A percentile compares a stretch with the other conserved stretches of the same genome.
Evolutionary conservation across 2,329 filamentous ascomycete genomes (phyloP).

Genomic region (Sporothrix mexicana): DNA sequence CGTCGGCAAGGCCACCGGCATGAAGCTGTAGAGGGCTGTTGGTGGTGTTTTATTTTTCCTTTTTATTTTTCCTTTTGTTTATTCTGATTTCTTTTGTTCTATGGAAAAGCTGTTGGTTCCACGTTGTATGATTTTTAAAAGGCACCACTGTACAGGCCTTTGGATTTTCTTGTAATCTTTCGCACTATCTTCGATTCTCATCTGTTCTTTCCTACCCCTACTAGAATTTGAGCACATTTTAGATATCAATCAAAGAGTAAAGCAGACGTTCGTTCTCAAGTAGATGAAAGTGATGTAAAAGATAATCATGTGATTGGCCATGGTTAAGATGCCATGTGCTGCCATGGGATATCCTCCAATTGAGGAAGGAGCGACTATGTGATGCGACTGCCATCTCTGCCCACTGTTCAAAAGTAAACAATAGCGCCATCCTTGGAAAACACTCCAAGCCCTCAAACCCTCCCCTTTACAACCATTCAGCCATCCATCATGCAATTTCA

Average conservation of each 20-base stretch:
- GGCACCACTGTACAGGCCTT: constrained; percentile 13
- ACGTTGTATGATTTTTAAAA: constrained; percentile 23
- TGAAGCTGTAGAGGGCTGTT: constrained; percentile 75
- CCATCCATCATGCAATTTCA: not conserved
- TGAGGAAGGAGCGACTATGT: not conserved
- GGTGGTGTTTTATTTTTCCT: not conserved
- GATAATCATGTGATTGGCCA: not conserved
- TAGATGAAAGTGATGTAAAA: not conserved
- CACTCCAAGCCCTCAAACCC: not conserved
- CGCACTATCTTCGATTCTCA: constrained; percentile 7
- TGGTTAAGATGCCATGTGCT: not conserved
- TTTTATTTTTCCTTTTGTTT: not conserved
- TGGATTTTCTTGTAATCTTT: not conserved
- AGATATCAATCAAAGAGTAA: constrained; percentile 12
- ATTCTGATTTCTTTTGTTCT: not conserved
- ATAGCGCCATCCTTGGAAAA: not conserved
- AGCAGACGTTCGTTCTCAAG: not conserved
- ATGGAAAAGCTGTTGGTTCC: constrained; percentile 24
- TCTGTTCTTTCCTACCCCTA: not conserved
- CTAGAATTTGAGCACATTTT: constrained; percentile 6
- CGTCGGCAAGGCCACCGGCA: constrained; percentile 88
- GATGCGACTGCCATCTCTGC: not conserved
- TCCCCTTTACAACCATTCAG: not conserved
- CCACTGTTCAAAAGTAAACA: not conserved
- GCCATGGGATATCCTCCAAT: not conserved